Evolutionary conservation across 2,329 filamentous ascomycete species (phyloP).

Genomic region (Fonsecaea erecta): DNA sequence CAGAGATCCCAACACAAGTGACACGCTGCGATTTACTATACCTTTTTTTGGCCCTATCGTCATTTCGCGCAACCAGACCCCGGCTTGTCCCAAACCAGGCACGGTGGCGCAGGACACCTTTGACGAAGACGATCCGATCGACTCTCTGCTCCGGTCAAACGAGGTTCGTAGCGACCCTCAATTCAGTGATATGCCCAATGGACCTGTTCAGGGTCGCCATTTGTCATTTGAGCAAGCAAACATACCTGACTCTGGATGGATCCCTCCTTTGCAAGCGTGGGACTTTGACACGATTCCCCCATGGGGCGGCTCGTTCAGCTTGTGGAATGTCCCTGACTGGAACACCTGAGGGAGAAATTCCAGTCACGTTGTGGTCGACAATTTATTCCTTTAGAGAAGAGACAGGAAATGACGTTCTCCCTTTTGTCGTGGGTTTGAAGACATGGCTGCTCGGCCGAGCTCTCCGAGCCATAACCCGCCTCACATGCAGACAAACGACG

Average conservation of each 20-base stretch:
- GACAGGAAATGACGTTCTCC: background rate
- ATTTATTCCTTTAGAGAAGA: no score
- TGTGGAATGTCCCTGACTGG: constrained; percentile 7
- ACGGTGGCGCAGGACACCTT: background rate
- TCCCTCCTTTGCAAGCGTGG: constrained; percentile 16
- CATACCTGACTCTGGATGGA: constrained; percentile 8
- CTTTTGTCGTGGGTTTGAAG: background rate
- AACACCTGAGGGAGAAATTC: background rate
- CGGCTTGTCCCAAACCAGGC: background rate
- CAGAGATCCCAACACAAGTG: background rate
- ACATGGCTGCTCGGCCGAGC: background rate
- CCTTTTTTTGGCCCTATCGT: constrained; percentile 14
- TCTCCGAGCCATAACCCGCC: background rate
- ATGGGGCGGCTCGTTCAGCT: background rate
- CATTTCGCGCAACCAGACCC: background rate
- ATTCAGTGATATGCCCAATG: background rate
- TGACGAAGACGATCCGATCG: background rate
- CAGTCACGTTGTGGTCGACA: no score
- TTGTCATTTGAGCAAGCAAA: constrained; percentile 12
- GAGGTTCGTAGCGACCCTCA: background rate
- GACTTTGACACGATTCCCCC: constrained; percentile 11
- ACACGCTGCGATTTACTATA: constrained; percentile 6
- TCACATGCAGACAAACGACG: background rate
- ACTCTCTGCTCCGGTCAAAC: background rate
- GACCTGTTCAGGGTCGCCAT: background rate